Evolutionary conservation across 805 yeast species (phyloP), one percentile per base, ranked within the genome.

Genomic region (Kodamaea fukazawae): DNA sequence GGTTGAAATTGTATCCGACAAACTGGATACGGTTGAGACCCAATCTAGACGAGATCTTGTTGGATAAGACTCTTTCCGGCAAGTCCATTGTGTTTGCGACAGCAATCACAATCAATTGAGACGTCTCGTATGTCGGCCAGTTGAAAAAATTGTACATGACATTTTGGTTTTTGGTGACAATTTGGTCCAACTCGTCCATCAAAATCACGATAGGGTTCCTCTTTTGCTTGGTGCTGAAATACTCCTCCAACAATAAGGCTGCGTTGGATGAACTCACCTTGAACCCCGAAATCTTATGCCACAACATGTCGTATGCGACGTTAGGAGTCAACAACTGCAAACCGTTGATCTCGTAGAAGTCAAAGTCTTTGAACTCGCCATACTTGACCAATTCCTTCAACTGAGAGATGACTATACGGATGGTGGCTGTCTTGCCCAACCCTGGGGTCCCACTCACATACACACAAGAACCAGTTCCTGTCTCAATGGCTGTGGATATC

Each of bases 391-490:
- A 43, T 45, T 67, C 59, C 32, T 75, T 71, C 26, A 93, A 61
- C 51, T 84, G 88, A 25, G 78, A 73, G 17, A 93, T 75, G 0
- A 86, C 97, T 53, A 89, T 96, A 40, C 96, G 66, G 2, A 91
- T 81, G 0, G 98, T 91, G 3, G 95, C 93, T 0, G 99, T 91
- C 57, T 93, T 93, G 9, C 99, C 99, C 2, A 95, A 91, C 7
- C 99, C 99, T 0, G 99, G 99, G 0, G 96, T 88, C 3, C 99
- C 99, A 60, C 96, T 87, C 8, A 93, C 80, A 56, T 90, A 93
- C 4, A 93, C 62, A 48, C 96, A 87, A 6, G 90, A 76, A 0
- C 98, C 97, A 1, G 83, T 74, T 30, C 77, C 76, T 11, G 82
- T 74, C 34, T 71, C 71, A 25, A 91, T 76, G 0, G 96, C 85